These are phyloP conservation scores for Nigrospora osmanthi DNA, from an alignment of 2,329 filamentous ascomycete species.

Conservation along the genomic window DNA sequence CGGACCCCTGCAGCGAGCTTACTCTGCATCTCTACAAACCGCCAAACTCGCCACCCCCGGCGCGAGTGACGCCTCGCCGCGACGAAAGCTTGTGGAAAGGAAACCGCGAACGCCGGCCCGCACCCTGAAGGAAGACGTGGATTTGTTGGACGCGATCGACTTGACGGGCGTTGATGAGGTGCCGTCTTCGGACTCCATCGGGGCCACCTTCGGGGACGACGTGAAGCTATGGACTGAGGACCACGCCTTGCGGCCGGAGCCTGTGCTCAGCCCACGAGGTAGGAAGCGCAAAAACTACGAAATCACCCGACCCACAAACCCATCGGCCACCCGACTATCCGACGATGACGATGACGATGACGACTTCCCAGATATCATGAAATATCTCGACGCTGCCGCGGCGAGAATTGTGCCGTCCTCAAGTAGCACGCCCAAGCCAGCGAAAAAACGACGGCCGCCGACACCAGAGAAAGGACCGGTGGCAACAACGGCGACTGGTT, in stretches of 20 bases:
- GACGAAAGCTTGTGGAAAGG: slow-evolving; percentile 5
- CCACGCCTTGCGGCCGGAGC: slow-evolving; percentile 28
- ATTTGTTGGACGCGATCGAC: slow-evolving; percentile 23
- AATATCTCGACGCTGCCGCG: slow-evolving; percentile 26
- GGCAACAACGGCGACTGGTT: not conserved
- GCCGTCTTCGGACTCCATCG: slow-evolving; percentile 15
- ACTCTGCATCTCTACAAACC: slow-evolving; percentile 23
- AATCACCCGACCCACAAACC: slow-evolving; percentile 24
- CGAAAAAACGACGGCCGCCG: slow-evolving; percentile 16
- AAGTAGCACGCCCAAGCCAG: slow-evolving; percentile 26
- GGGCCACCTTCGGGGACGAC: slow-evolving; percentile 18
- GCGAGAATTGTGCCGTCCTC: slow-evolving; percentile 13
- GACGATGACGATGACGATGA: slow-evolving; percentile 23
- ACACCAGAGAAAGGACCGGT: slow-evolving; percentile 1
- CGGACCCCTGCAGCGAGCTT: slow-evolving; percentile 25
- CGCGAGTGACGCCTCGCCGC: slow-evolving; percentile 15
- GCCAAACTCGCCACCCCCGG: slow-evolving; percentile 4
- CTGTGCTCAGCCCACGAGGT: slow-evolving; percentile 24
- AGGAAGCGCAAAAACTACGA: slow-evolving; percentile 48
- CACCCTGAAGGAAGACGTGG: slow-evolving; percentile 16
- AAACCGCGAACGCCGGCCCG: slow-evolving; percentile 17
- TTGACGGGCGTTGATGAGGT: slow-evolving; percentile 20
- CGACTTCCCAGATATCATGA: slow-evolving; percentile 47
- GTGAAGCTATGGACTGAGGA: slow-evolving; percentile 35
- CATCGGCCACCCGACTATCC: slow-evolving; percentile 1